Conservation (phyloP, 345 rosid genomes). For the Aquilaria malaccensis region DNA sequence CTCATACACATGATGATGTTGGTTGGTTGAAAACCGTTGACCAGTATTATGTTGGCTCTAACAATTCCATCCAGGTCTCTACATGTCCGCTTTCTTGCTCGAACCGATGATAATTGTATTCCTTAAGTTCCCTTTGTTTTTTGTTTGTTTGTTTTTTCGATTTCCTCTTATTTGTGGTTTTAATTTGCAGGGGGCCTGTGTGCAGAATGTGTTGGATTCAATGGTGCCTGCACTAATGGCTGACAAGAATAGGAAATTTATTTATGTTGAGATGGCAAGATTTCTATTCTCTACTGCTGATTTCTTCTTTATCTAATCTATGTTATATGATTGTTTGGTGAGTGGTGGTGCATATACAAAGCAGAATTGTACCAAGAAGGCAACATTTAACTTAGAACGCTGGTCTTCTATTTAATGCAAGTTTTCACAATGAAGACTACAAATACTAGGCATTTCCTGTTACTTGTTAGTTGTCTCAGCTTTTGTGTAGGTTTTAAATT, state of each 20-base stretch:
- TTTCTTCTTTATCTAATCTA: constrained; percentile 12
- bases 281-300: constrained; percentile 8
- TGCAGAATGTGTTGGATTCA: constrained; percentile 93
- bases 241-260: constrained; percentile 84
- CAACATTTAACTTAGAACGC: too few species aligned
- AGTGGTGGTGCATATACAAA: background rate
- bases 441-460: too few species aligned
- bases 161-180: background rate
- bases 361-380: background rate
- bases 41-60: constrained; percentile 97
- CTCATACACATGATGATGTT: constrained; percentile 94
- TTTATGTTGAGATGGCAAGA: constrained; percentile 77
- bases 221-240: constrained; percentile 71
- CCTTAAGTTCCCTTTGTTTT: background rate
- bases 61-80: constrained; percentile 89
- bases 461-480: too few species aligned
- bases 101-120: background rate
- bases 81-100: background rate
- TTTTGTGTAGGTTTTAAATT: too few species aligned
- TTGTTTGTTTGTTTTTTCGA: background rate
- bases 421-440: too few species aligned
- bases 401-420: too few species aligned
- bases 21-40: constrained; percentile 98
- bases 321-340: constrained; percentile 3
- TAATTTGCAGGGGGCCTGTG: constrained; percentile 73